Evolutionary conservation across 768 basidiomycete genomes (phyloP).

Genomic region (Serendipita sp.): DNA sequence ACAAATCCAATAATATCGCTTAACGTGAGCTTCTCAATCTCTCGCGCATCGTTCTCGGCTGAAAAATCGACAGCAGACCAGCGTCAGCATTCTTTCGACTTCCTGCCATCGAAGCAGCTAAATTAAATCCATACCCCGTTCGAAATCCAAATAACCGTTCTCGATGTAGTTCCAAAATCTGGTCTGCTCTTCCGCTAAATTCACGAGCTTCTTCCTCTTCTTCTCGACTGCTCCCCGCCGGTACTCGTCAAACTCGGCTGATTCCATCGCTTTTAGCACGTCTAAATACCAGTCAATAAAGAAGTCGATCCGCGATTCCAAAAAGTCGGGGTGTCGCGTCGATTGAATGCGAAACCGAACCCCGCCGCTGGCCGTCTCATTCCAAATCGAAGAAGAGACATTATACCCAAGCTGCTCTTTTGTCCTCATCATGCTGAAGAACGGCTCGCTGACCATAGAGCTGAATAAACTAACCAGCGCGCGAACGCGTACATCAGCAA

Average conservation of each 20-base stretch:
- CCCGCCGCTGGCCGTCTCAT: slow-evolving; percentile 8
- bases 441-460: slow-evolving; percentile 78
- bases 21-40: slow-evolving; percentile 53
- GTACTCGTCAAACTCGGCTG: slow-evolving; percentile 63
- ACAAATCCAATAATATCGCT: slow-evolving; percentile 60
- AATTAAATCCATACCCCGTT: slow-evolving; percentile 39
- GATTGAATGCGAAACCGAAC: slow-evolving; percentile 58
- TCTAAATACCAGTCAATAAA: slow-evolving; percentile 65
- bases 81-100: no score
- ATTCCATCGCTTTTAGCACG: slow-evolving; percentile 49
- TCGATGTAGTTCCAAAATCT: slow-evolving; percentile 56
- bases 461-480: slow-evolving; percentile 41
- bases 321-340: slow-evolving; percentile 58
- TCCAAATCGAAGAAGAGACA: slow-evolving; percentile 46
- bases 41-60: slow-evolving; percentile 61
- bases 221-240: slow-evolving; percentile 59
- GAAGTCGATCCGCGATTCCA: slow-evolving; percentile 77
- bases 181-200: slow-evolving; percentile 56
- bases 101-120: not conserved
- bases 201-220: slow-evolving; percentile 78
- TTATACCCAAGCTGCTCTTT: slow-evolving; percentile 94
- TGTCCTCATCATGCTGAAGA: slow-evolving; percentile 80
- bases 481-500: not conserved
- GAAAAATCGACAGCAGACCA: not conserved
- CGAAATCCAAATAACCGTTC: slow-evolving; percentile 74